Percentiles rank a stretch among this genome's conserved stretches.
These are phyloP conservation scores for Haplographium delicatum DNA, from an alignment of 495 filamentous ascomycete genomes.

Conservation along the genomic window DNA sequence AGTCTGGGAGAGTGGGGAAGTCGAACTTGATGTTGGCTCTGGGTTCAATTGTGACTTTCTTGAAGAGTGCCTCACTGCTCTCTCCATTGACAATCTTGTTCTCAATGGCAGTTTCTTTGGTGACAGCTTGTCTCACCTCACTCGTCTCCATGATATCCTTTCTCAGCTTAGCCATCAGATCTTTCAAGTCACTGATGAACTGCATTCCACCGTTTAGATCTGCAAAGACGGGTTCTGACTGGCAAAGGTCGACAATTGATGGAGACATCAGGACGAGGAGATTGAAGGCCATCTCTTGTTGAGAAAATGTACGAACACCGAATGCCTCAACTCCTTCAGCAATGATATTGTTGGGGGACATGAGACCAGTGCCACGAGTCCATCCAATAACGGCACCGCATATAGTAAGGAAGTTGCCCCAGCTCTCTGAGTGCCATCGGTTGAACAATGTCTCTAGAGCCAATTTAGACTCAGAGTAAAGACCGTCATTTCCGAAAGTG, in stretches of 20 bases:
- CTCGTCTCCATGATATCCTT: slow-evolving; percentile 91
- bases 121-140: slow-evolving; percentile 88
- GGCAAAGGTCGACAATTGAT: slow-evolving; percentile 90
- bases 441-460: slow-evolving; percentile 97
- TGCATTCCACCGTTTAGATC: slow-evolving; percentile 97
- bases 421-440: slow-evolving; percentile 96
- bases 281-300: slow-evolving; percentile 99
- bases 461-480: slow-evolving; percentile 98
- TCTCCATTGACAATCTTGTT: slow-evolving; percentile 97
- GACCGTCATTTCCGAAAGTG: slow-evolving; percentile 94
- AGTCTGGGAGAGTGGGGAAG: slow-evolving; percentile 85
- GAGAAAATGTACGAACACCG: slow-evolving; percentile 96
- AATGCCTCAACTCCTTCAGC: slow-evolving; percentile 95
- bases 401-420: slow-evolving; percentile 96
- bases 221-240: slow-evolving; percentile 90
- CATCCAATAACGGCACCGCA: slow-evolving; percentile 98
- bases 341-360: slow-evolving; percentile 97
- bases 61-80: slow-evolving; percentile 85
- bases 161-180: slow-evolving; percentile 81
- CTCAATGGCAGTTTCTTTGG: slow-evolving; percentile 92
- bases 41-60: slow-evolving; percentile 85
- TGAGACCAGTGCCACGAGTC: slow-evolving; percentile 97
- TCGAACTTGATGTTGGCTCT: slow-evolving; percentile 97
- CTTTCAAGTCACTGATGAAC: slow-evolving; percentile 96
- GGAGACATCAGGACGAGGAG: slow-evolving; percentile 94